Base-by-base conservation (phyloP, 176 grass and related monocot species). In the Juncus inflexus region DNA sequence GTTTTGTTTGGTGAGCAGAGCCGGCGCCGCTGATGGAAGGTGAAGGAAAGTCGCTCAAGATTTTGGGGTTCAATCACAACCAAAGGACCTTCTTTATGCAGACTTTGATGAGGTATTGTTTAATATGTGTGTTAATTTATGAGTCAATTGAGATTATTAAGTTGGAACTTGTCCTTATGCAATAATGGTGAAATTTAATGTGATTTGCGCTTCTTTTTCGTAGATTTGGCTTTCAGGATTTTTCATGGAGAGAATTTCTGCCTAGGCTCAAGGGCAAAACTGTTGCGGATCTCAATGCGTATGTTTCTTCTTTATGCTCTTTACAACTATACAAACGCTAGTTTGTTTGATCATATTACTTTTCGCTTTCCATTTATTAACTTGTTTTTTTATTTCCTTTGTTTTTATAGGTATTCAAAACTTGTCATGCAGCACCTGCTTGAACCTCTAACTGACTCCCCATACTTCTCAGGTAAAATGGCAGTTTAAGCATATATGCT, bases 181-280 rank as follows among this genome's bases (percentile, higher is more conserved):
- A 60, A 15, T 28, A 43, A 76, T 47, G 19, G 35, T 42, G 28
- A 49, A 35, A 74, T 49, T 59, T 52, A 39, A 55, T 62, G 62
- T 64, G 9, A 10, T 40, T 42, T n/a, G 5, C 49, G 12, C 6
- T 75, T 36, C 15, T 75, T 60, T 52, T 78, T 82, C 78, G 55
- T 64, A 99, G 95, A 76, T 99, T 80, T 55, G 95, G 95, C 68
- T 99, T 99, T 86, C 95, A 99, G 55, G 87, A 99, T 77, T 99
- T 86, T 83, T 65, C 83, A 50, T 99, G 89, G 89, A 86, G 79
- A 74, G 95, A 99, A 66, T 99, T 82, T 83, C 73, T 92, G 82
- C 89, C 95, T 76, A 77, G 88, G 53, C 63, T 99, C 59, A 99
- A 94, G 78, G 95, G 80, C 60, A 99, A 99, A 90, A 87, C 70